A percentile compares a stretch with the other conserved stretches of the same genome.
These are phyloP conservation scores for Fusarium drepaniforme DNA, from an alignment of 2,329 filamentous ascomycete genomes.

Conservation along the genomic window DNA sequence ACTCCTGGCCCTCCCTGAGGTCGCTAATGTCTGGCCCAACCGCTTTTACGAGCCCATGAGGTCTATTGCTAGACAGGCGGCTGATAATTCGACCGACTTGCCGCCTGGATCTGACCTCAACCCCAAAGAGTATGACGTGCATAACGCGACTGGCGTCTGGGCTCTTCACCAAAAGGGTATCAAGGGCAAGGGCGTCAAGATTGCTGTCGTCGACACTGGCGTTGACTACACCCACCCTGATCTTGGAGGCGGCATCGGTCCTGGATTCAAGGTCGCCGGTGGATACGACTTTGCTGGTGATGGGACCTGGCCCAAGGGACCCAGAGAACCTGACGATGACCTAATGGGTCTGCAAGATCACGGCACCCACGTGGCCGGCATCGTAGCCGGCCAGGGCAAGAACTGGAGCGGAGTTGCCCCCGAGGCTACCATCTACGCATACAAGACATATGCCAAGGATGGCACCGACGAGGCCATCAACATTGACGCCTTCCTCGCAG, in stretches of 20 bases:
- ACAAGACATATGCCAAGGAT: background rate
- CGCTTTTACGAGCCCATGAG: background rate
- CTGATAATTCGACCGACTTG: background rate
- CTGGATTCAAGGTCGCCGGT: background rate
- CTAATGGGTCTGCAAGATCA: background rate
- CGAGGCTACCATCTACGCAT: conserved; percentile 1
- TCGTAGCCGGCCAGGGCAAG: background rate
- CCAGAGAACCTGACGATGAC: background rate
- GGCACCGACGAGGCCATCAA: conserved; percentile 19
- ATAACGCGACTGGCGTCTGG: conserved; percentile 30
- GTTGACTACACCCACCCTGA: conserved; percentile 32
- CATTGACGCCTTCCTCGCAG: conserved; percentile 24
- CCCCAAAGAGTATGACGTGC: conserved; percentile 1
- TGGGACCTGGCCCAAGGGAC: background rate
- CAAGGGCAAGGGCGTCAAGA: conserved; percentile 31
- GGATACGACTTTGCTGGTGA: background rate
- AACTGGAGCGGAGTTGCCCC: background rate
- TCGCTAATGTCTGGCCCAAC: background rate
- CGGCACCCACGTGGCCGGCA: background rate
- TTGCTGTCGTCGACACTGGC: conserved; percentile 35
- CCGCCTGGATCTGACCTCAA: background rate
- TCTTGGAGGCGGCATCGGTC: background rate
- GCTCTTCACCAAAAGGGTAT: conserved; percentile 28
- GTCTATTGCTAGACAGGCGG: background rate
- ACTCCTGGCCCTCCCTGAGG: background rate